Conservation (phyloP, 495 filamentous ascomycete genomes). For the Podospora fimiseda region DNA sequence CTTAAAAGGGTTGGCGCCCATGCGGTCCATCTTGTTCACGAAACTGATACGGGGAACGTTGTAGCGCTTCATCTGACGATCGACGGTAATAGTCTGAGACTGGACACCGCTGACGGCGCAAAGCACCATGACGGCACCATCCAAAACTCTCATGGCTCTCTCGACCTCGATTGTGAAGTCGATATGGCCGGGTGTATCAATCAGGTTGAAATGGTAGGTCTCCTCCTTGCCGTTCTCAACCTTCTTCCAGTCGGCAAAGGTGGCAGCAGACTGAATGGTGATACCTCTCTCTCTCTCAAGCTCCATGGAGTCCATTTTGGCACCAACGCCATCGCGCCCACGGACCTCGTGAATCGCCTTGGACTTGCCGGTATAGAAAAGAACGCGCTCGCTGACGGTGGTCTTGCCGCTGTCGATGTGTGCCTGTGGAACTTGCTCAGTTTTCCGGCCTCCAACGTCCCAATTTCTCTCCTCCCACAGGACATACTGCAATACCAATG, state of each 20-base stretch:
- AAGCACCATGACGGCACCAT: conserved; percentile 97
- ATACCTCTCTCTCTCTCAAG: conserved; percentile 97
- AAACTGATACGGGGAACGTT: conserved; percentile 94
- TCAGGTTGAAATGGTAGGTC: conserved; percentile 95
- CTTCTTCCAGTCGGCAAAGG: conserved; percentile 97
- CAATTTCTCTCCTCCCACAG: neutral
- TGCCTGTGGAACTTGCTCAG: conserved; percentile 52
- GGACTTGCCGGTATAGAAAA: conserved; percentile 97
- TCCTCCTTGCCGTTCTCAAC: conserved; percentile 67
- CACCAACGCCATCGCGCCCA: conserved; percentile 89
- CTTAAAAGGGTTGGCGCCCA: conserved; percentile 98
- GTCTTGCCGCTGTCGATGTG: conserved; percentile 99
- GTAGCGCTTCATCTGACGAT: conserved; percentile 97
- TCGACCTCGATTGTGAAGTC: conserved; percentile 99
- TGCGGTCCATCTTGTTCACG: conserved; percentile 99
- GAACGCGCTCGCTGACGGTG: conserved; percentile 91
- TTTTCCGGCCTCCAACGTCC: conserved; percentile 6
- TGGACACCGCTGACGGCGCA: conserved; percentile 98
- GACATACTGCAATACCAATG: conserved; percentile 91
- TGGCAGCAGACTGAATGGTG: conserved; percentile 96
- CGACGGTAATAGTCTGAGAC: conserved; percentile 95
- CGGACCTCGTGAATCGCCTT: conserved; percentile 96
- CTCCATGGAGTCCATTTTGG: conserved; percentile 99
- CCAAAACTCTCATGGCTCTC: conserved; percentile 87
- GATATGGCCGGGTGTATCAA: conserved; percentile 98